A percentile compares a stretch with the other conserved stretches of the same genome.
phyloP scores from a whole-genome alignment of 192 early-diverging fungal genomes.

The Oehlia diaphana region DNA sequence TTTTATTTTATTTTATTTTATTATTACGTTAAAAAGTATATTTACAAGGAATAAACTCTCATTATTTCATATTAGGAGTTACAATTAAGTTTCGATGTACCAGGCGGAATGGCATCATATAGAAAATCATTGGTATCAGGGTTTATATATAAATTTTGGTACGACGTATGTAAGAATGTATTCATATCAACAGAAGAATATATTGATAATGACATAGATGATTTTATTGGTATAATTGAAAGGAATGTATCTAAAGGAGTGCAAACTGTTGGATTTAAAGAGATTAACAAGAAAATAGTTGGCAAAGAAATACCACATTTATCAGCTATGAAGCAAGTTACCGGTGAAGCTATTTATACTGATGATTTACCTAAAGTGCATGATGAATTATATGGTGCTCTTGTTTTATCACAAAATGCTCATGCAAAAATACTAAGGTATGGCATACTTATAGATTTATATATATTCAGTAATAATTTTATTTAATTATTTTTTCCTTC shows the following conservation, averaged over 20 bases:
- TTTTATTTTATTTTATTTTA: no score
- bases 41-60: neutral
- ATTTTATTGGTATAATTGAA: slow-evolving; percentile 45
- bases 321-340: slow-evolving; percentile 79
- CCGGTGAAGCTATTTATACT: slow-evolving; percentile 79
- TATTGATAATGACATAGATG: slow-evolving; percentile 35
- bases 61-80: slow-evolving; percentile 15
- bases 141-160: slow-evolving; percentile 71
- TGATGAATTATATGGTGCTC: slow-evolving; percentile 67
- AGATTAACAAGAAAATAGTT: slow-evolving; percentile 45
- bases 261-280: slow-evolving; percentile 33
- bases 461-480: no score
- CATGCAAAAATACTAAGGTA: slow-evolving; percentile 64
- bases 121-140: slow-evolving; percentile 58
- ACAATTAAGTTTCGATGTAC: slow-evolving; percentile 50
- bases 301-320: slow-evolving; percentile 72
- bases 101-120: slow-evolving; percentile 73
- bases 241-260: slow-evolving; percentile 44
- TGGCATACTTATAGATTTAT: neutral
- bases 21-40: neutral
- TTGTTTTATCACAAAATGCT: slow-evolving; percentile 66
- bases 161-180: slow-evolving; percentile 44
- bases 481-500: neutral
- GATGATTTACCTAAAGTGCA: slow-evolving; percentile 78
- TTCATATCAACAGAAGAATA: slow-evolving; percentile 20